Evolutionary conservation across 2,329 filamentous ascomycete species (phyloP).

Genomic region (Colletotrichum sp.): DNA sequence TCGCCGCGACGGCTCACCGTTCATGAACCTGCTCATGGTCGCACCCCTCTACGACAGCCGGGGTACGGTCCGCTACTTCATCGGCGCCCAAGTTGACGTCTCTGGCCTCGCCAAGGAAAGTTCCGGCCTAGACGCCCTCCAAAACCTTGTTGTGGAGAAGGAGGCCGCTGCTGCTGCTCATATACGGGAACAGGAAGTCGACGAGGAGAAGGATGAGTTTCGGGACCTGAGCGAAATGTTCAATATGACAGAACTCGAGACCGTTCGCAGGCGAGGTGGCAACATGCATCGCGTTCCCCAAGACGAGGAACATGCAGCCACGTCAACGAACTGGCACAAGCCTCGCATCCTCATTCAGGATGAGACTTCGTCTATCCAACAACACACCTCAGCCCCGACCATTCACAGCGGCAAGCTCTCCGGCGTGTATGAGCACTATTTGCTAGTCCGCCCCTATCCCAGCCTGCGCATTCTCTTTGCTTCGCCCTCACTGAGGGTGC

Average conservation of each 20-base stretch:
- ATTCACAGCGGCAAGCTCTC: slow-evolving; percentile 34
- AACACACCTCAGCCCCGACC: background rate
- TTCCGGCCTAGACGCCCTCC: slow-evolving; percentile 68
- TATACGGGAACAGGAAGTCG: slow-evolving; percentile 22
- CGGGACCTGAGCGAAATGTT: slow-evolving; percentile 73
- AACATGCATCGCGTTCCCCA: slow-evolving; percentile 60
- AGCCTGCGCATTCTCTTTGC: slow-evolving; percentile 72
- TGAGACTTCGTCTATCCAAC: slow-evolving; percentile 26
- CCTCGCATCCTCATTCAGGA: slow-evolving; percentile 46
- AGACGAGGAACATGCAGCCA: slow-evolving; percentile 44
- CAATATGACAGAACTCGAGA: slow-evolving; percentile 69
- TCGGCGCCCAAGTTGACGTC: slow-evolving; percentile 76
- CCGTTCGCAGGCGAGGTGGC: slow-evolving; percentile 67
- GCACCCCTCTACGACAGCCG: slow-evolving; percentile 73
- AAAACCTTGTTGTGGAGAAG: slow-evolving; percentile 46
- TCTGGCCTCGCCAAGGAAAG: slow-evolving; percentile 72
- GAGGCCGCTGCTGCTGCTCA: slow-evolving; percentile 31
- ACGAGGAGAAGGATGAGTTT: slow-evolving; percentile 57
- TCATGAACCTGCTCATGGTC: slow-evolving; percentile 80
- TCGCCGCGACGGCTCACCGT: slow-evolving; percentile 76
- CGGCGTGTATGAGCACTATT: slow-evolving; percentile 61
- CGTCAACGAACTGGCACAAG: slow-evolving; percentile 39
- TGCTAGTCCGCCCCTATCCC: slow-evolving; percentile 71
- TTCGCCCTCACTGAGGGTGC: slow-evolving; percentile 69
- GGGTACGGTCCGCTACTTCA: slow-evolving; percentile 69